Evolutionary conservation across 1,139 yeast genomes (phyloP).

Genomic region (Nadsonia starkeyi-henricii): DNA sequence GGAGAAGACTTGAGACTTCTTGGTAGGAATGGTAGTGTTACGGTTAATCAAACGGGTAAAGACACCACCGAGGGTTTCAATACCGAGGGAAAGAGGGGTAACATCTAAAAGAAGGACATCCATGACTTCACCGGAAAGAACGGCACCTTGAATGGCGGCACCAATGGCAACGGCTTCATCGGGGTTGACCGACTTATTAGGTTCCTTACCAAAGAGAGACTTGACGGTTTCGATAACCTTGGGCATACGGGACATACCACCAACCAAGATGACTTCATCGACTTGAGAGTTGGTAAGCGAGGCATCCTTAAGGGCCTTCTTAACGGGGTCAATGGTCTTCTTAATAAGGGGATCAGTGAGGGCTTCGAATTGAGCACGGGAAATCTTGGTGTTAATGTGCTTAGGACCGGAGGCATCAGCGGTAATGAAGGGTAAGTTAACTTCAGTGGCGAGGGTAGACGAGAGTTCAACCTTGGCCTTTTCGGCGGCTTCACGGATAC

Average conservation of each 20-base stretch:
- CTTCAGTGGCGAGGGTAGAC: constrained; percentile 83
- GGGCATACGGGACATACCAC: constrained; percentile 99
- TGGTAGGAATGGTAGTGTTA: constrained; percentile 96
- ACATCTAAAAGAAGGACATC: constrained; percentile 91
- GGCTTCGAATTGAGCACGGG: constrained; percentile 87
- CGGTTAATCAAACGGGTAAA: constrained; percentile 95
- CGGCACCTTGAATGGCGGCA: constrained; percentile 99
- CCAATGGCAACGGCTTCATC: constrained; percentile 99
- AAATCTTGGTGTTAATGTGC: constrained; percentile 87
- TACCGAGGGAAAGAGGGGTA: constrained; percentile 94
- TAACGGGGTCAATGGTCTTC: constrained; percentile 92
- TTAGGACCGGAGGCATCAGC: constrained; percentile 95
- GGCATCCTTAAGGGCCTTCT: constrained; percentile 97
- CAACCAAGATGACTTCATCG: constrained; percentile 92
- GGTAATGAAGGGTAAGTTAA: constrained; percentile 93
- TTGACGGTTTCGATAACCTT: constrained; percentile 96
- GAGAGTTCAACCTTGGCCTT: constrained; percentile 98
- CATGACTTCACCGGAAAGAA: constrained; percentile 94
- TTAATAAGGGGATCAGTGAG: constrained; percentile 84
- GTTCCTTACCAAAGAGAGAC: constrained; percentile 83
- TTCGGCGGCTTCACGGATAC: constrained; percentile 99
- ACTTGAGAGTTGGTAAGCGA: constrained; percentile 70
- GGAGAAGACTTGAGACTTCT: constrained; percentile 93
- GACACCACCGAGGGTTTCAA: constrained; percentile 98
- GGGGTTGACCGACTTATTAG: constrained; percentile 98